Base-by-base conservation (phyloP, 352 stramenopile genomes). In the Globisporangium nagaii region DNA sequence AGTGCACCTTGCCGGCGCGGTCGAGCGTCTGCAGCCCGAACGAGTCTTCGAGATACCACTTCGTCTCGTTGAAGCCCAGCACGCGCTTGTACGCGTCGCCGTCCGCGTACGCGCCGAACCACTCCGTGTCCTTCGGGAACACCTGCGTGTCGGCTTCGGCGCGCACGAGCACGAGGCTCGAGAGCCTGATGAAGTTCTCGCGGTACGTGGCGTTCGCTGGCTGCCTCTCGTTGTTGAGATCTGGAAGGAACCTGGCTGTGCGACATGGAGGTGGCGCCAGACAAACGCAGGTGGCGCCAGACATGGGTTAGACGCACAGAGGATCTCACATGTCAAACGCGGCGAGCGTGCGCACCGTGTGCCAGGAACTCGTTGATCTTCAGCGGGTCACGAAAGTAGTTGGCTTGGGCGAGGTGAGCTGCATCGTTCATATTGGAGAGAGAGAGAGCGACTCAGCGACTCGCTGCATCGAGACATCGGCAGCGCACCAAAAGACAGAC, bases 331-430 rank as follows among this genome's bases (percentile, higher is more conserved):
- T 24, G n/a, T 9, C 24, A n/a, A 19, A 12, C 9, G 15, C 1
- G 19, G 12, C 22, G 12, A 25, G 32, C 40, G 39, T 39, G 6
- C 58, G 4, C 66, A 90, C 86, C 77, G 43, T 86, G 65, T 10
- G 73, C 66, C 13, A 92, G 60, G 44, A 90, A 96, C 15, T 79
- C 72, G 17, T 71, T 40, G 35, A 93, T 88, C 37, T 73, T 72
- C 19, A 77, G 66, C 11, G 92, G 90, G 64, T 98, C 87, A 22
- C 93, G 84, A 62, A 90, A 98, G 71, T 98, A 98, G 62, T 98
- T 97, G 27, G 90, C 77, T 67, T 98, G 94, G 27, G 93, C 93
- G 27, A 93, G 52, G 35, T 75, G 75, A 25, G 81, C 83, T 93
- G 46, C 11, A n/a, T n/a, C n/a, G n/a, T n/a, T n/a, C n/a, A n/a